Evolutionary conservation across 2,329 filamentous ascomycete species (phyloP), one percentile per base, ranked within the genome.

Genomic region (Aureobasidium musti): DNA sequence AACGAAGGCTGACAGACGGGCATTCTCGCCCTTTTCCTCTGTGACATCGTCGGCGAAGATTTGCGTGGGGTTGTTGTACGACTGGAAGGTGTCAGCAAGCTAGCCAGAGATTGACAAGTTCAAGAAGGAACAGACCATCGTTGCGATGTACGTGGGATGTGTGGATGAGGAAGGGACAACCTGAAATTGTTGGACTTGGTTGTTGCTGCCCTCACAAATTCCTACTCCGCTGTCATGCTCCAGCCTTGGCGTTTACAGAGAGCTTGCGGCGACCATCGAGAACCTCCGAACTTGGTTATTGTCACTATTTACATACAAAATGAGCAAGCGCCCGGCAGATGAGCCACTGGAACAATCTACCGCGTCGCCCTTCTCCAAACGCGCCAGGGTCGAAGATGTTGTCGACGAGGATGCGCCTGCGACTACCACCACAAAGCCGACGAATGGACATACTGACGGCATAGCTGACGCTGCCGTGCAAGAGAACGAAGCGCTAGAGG

Each of bases 11-110:
- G 92, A 90, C 53, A 98, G 89, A 86, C 94, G 92, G 75, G 95
- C 94, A 90, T 98, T 98, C 83, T 98, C 94, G 75, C 95, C 95
- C 83, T 97, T 98, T 83, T 98, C 94, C 82, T 98, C 92, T 67
- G 90, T 95, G 72, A 96, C 95, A 78, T 96, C 93, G 80, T 97
- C 92, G 75, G 92, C 91, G 81, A 98, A 98, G 84, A 98, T 98
- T 82, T 98, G 94, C 70, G 92, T 97, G 75, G 94, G 93, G 82
- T 92, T 95, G 69, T 79, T 74, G 71, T 77, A 78, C 66, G 78
- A 77, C 77, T 79, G 61, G 45, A 10, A 1, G 14, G 11, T 47
- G 28, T 33, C 3, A 63, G 47, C 3, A 21, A 6, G 5, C 5
- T 13, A 39, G 21, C 28, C 4, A 7, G 26, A 37, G 26, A 50